Evolutionary conservation across 768 basidiomycete species (phyloP), one percentile per base, ranked within the genome.

Genomic region (Tulasnella sp.): DNA sequence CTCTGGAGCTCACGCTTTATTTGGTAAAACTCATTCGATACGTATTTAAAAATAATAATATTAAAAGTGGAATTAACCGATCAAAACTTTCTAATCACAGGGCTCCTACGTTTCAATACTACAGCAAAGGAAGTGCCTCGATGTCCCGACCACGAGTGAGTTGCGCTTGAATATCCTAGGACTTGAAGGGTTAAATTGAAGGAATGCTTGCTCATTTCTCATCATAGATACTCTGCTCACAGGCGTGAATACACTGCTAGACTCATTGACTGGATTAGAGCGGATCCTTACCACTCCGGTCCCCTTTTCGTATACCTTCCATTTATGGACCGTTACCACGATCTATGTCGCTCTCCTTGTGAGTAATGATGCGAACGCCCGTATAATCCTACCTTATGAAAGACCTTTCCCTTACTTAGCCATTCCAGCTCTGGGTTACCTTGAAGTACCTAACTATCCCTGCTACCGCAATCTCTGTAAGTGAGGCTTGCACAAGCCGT

Each of bases 211-310:
- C 41, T 38, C 15, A 7, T 38, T 38, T 15, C 34, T 38, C 27
- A 34, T 25, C 54, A 44, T 21, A 62, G 66, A 63, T 15, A 30
- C 49, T 11, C 71, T 86, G 17, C 54, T 82, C 0, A 66, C 61
- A 1, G 67, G 81, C 3, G 67, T 85, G 8, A 78, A 75, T 63
- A 49, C 44, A 25, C 49, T 66, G 17, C 79, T 82, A 2, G 83
- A 85, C 57, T 76, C 79, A 27, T 70, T 87, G 49, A 85, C 84
- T 10, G 81, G 82, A 3, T 72, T 87, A 1, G 85, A 87, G 65
- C 73, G 85, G 43, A 84, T 86, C 62, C 73, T 87, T 3, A 86
- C 84, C 0, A 84, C 84, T 1, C 84, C 85, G 2, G 84, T 87
- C 46, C 85, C 84, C 9, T 86, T 84, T 70, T 85, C 83, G 78